These are phyloP conservation scores for Debaryomycetaceae sp. DNA, from an alignment of 1,139 yeast species.

Conservation along the genomic window DNA sequence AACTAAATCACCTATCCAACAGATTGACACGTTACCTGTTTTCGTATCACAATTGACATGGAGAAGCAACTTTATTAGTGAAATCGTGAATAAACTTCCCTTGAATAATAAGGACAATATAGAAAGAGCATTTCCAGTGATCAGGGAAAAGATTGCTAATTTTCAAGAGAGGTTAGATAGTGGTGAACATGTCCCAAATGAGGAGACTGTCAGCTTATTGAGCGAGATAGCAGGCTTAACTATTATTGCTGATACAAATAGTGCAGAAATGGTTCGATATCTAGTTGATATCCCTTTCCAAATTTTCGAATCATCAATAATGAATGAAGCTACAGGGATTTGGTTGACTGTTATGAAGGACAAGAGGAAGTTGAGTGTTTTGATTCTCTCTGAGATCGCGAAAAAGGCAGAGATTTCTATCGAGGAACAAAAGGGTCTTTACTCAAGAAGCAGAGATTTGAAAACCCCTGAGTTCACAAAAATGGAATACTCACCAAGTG, in stretches of 20 bases:
- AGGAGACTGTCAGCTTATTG: slow-evolving; percentile 41
- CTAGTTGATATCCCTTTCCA: slow-evolving; percentile 72
- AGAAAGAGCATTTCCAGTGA: slow-evolving; percentile 23
- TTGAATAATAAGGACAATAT: slow-evolving; percentile 28
- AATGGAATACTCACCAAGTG: slow-evolving; percentile 92
- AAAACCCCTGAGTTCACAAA: slow-evolving; percentile 58
- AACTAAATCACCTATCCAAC: slow-evolving; percentile 21
- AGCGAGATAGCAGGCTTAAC: slow-evolving; percentile 50
- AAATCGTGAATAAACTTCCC: slow-evolving; percentile 34
- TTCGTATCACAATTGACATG: slow-evolving; percentile 78
- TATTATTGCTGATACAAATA: slow-evolving; percentile 40
- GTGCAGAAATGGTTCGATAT: slow-evolving; percentile 53
- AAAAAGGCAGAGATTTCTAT: slow-evolving; percentile 68
- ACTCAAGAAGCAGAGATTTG: slow-evolving; percentile 57
- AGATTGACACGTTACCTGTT: slow-evolving; percentile 62
- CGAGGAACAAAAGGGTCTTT: slow-evolving; percentile 60
- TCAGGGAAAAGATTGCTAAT: slow-evolving; percentile 14
- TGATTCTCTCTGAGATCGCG: slow-evolving; percentile 68
- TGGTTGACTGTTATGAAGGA: slow-evolving; percentile 85
- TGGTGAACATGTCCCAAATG: slow-evolving; percentile 13
- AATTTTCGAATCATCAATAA: slow-evolving; percentile 55
- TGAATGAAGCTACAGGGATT: slow-evolving; percentile 66
- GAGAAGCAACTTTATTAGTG: slow-evolving; percentile 54
- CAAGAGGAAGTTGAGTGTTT: slow-evolving; percentile 50
- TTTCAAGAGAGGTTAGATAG: slow-evolving; percentile 11